Evolutionary conservation across 1,139 yeast species (phyloP), one percentile per base, ranked within the genome.

Genomic region (Kodamaea suecica): DNA sequence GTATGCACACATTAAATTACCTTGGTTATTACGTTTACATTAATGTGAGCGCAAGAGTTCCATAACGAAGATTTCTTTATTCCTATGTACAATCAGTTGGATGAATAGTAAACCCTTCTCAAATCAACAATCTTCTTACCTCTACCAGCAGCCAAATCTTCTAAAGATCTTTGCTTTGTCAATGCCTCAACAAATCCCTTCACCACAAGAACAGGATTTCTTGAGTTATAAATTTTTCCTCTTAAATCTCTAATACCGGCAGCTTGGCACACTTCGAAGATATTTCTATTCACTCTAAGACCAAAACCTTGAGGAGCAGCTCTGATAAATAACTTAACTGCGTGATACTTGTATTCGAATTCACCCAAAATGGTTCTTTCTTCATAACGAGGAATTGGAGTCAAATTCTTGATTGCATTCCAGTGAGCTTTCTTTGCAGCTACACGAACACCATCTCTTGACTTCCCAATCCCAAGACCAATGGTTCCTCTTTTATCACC

Each of bases 241-340:
- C 90, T 78, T 50, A 92, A 70, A 64, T 92, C 99, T 59, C 84
- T 85, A 55, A 92, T 88, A 44, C 99, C 99, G 3, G 94, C 95
- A 43, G 92, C 83, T 56, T 84, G 87, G 61, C 97, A 92, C 41
- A 94, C 80, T 63, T 90, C 97, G 53, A 84, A 87, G 47, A 92
- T 82, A 59, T 83, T 79, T 49, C 87, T 95, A 63, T 90, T 90
- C 33, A 90, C 97, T 53, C 97, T 76, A 41, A 92, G 73, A 23
- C 99, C 99, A 47, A 86, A 85, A 48, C 97, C 97, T 2, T 95
- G 82, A 26, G 96, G 95, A 1, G 96, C 92, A 3, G 95, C 79
- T 53, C 90, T 78, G 48, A 92, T 66, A 51, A 81, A 79, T 48
- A 92, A 70, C 51, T 82, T 78, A 34, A 90, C 94, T 23, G 97